phyloP scores from a whole-genome alignment of 805 yeast genomes.

The Yarrowia sp. region DNA sequence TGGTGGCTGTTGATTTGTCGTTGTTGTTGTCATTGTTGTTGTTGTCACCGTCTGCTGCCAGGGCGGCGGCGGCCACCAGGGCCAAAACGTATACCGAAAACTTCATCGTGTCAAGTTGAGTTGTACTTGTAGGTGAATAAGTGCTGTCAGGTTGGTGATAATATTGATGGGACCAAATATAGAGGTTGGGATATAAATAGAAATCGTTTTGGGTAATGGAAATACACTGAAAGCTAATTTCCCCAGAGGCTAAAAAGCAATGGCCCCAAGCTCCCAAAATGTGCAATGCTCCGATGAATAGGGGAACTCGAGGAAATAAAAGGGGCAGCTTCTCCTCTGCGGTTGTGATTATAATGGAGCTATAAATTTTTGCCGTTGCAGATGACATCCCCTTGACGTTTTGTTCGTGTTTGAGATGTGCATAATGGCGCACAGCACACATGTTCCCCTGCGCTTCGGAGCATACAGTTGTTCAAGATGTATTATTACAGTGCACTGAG shows the following conservation, averaged over 20 bases:
- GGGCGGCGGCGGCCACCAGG: constrained; percentile 1
- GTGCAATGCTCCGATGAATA: not conserved
- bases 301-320: not conserved
- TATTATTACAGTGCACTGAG: not conserved
- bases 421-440: constrained; percentile 10
- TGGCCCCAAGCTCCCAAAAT: not conserved
- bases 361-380: not conserved
- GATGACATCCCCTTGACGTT: not conserved
- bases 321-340: not conserved
- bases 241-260: constrained; percentile 2
- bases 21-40: constrained; percentile 8
- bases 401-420: not conserved
- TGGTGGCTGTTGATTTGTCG: constrained; percentile 16
- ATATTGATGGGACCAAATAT: not conserved
- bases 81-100: constrained; percentile 18
- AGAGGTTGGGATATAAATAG: constrained; percentile 14
- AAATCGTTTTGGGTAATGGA: constrained; percentile 20
- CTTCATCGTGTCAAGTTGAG: not conserved
- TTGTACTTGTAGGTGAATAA: not conserved
- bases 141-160: not conserved
- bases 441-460: constrained; percentile 17
- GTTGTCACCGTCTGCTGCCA: constrained; percentile 15
- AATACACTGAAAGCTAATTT: constrained; percentile 1
- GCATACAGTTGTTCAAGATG: not conserved
- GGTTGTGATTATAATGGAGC: not conserved